These are phyloP conservation scores for Parastagonospora avenae DNA, from an alignment of 2,329 filamentous ascomycete species.

Conservation along the genomic window DNA sequence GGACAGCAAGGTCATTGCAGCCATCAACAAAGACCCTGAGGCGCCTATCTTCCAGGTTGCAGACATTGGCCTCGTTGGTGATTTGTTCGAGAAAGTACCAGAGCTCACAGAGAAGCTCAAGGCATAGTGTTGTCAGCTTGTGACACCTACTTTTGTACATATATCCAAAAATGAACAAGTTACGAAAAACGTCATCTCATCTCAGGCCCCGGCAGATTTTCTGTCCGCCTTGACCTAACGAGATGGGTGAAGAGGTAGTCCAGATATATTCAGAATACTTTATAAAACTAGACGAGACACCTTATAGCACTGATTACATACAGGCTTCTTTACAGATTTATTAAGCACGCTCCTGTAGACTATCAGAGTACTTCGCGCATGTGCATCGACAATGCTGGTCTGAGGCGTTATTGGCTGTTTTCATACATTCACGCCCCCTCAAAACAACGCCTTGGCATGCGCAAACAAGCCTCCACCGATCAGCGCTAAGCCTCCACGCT, in stretches of 20 bases:
- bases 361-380: too few species aligned
- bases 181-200: not conserved
- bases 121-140: conserved; percentile 32
- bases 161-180: not conserved
- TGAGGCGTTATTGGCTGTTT: not conserved
- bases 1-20: conserved; percentile 98
- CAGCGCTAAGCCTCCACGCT: conserved; percentile 11
- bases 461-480: conserved; percentile 8
- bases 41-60: conserved; percentile 98
- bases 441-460: not conserved
- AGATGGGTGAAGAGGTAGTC: too few species aligned
- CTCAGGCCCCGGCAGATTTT: too few species aligned
- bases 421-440: not conserved
- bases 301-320: too few species aligned
- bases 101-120: conserved; percentile 96
- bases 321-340: too few species aligned
- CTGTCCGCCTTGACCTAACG: too few species aligned
- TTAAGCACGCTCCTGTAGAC: too few species aligned
- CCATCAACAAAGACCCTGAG: conserved; percentile 97
- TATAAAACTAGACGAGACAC: too few species aligned
- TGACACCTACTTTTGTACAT: not conserved
- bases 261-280: too few species aligned
- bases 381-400: not conserved
- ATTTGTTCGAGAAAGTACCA: conserved; percentile 93
- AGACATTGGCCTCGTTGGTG: conserved; percentile 92